Evolutionary conservation across 441 rosid species (phyloP), one percentile per base, ranked within the genome.

Genomic region (Isatis lusitanica): DNA sequence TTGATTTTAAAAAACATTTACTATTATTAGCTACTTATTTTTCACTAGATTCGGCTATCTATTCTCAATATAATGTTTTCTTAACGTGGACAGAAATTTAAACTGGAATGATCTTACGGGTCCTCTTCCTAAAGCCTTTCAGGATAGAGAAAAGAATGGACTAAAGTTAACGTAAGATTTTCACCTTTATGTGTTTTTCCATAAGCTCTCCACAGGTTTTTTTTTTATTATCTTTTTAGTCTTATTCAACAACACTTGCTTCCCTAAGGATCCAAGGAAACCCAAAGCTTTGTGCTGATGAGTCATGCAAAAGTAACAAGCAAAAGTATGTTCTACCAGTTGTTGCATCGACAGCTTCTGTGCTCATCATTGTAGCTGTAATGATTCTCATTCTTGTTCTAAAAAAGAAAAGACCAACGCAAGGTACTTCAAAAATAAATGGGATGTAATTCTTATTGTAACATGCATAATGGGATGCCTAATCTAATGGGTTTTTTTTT

Each of bases 271-370:
- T 50, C 17, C 10, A 66, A 7, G 78, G 72, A 39, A 74, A 75
- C 62, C n/a, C 74, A 26, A 35, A 40, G 67, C 36, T 75, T 1
- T 15, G 64, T 36, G n/a, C 3, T n/a, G 68, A 55, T 42, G 58
- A 2, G 5, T 62, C 79, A 24, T 52, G 74, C 65, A 57, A 66
- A 36, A 50, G 11, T 0, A 42, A 40, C 16, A 62, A 53, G 9
- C 62, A 42, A 4, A 68, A 39, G 6, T 62, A 51, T n/a, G 1
- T 69, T 40, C 3, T 62, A 43, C 70, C 74, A 10, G 40, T 75
- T 51, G 70, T 69, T 31, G 74, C 64, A 10, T 52, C 79, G 0
- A 10, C 40, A 30, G 70, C 79, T 15, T 65, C 59, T 9, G 64
- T 68, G 11, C 21, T 68, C 17, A 35, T 68, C 13, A 24, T 69